Conservation (phyloP, 345 rosid genomes). For the Rhodomyrtus tomentosa region DNA sequence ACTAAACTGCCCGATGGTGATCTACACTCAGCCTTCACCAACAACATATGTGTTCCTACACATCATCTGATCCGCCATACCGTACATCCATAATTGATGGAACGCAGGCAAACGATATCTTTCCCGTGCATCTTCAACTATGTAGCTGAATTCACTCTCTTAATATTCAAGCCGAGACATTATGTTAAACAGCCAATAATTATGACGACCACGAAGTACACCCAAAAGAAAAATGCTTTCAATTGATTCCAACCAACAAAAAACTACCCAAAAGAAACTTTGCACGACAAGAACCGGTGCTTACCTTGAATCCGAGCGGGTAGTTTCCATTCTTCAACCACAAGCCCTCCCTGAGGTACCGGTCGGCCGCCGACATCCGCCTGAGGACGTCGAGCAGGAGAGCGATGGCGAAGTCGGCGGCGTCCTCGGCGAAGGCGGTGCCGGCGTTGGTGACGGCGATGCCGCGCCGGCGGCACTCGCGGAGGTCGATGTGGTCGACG, state of each 20-base stretch:
- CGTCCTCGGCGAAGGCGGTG: conserved; percentile 24
- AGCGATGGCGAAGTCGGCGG: conserved; percentile 30
- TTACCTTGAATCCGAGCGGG: conserved; percentile 34
- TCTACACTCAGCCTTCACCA: not conserved
- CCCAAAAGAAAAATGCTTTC: not conserved
- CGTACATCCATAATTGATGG: not conserved
- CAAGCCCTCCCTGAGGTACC: conserved; percentile 14
- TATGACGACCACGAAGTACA: not conserved
- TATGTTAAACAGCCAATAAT: not conserved
- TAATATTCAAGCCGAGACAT: not conserved
- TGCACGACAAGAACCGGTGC: not conserved
- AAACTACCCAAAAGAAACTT: not conserved
- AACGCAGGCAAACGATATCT: not conserved
- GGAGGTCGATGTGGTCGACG: conserved; percentile 27
- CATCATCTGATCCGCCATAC: not conserved
- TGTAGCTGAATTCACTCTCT: not conserved
- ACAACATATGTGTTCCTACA: not conserved
- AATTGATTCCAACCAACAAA: not conserved
- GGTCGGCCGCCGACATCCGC: conserved; percentile 15
- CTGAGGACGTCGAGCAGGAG: conserved; percentile 28
- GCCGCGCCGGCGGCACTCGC: conserved; percentile 29
- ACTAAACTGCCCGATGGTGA: not conserved
- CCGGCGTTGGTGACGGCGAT: conserved; percentile 25
- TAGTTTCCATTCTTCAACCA: conserved; percentile 14
- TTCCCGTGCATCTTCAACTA: not conserved